Evolutionary conservation across 2,329 filamentous ascomycete species (phyloP).

Genomic region (Aspergillus sergii): DNA sequence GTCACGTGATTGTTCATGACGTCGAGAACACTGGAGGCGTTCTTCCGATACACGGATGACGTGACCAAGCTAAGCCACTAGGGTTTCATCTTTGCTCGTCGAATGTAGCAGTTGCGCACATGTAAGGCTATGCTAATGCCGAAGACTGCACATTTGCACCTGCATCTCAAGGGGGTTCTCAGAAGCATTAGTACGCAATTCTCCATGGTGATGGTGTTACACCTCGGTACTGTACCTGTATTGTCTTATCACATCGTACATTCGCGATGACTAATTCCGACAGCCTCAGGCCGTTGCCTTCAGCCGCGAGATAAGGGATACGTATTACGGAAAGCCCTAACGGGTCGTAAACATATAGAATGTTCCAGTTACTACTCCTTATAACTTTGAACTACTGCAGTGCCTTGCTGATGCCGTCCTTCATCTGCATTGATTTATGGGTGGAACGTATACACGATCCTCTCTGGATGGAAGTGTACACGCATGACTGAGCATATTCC

Average conservation of each 20-base stretch:
- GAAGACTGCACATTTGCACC: neutral
- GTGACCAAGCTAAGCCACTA: neutral
- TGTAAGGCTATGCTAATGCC: neutral
- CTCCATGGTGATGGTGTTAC: neutral
- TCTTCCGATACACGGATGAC: neutral
- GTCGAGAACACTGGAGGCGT: conserved; percentile 10
- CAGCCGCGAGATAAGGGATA: neutral
- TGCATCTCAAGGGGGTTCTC: neutral
- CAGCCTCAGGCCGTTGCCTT: neutral
- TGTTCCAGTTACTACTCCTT: neutral
- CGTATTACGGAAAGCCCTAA: neutral
- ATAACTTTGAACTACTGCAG: neutral
- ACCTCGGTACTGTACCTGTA: neutral
- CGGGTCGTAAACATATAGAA: neutral
- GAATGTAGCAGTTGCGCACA: neutral
- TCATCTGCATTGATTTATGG: neutral
- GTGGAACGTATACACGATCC: neutral
- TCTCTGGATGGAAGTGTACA: neutral
- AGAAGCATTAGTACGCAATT: neutral
- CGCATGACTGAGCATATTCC: neutral
- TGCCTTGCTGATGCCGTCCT: neutral
- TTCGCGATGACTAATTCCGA: neutral
- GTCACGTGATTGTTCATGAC: conserved; percentile 27
- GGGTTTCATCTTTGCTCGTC: neutral
- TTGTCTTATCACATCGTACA: neutral